A percentile compares a stretch with the other conserved stretches of the same genome.
Conservation (phyloP, 2,329 filamentous ascomycete species). For the Microdochium paspali region DNA sequence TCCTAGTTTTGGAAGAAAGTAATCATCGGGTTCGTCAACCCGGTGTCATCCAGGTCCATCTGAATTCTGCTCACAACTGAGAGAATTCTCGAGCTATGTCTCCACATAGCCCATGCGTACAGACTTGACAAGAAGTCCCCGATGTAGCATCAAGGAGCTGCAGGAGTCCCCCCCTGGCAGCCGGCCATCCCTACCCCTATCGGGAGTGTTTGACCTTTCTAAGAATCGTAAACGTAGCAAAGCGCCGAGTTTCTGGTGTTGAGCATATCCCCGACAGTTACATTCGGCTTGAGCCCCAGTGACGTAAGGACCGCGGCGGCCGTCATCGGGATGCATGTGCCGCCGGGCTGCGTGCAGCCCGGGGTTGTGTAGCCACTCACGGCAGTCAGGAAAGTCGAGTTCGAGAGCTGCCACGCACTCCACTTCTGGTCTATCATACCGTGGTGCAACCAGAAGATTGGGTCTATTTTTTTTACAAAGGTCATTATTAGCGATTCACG, state of each 20-base stretch:
- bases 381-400: constrained; percentile 12
- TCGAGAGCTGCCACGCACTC: constrained; percentile 22
- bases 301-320: constrained; percentile 14
- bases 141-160: too few relatives aligned
- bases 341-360: constrained; percentile 1
- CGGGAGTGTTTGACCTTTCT: too few relatives aligned
- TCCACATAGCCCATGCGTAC: too few relatives aligned
- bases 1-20: too few relatives aligned
- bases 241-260: constrained; percentile 15
- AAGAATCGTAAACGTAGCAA: constrained; percentile 22
- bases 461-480: constrained; percentile 2
- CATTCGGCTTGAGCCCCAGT: constrained; percentile 14
- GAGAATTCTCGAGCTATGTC: too few relatives aligned
- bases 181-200: too few relatives aligned
- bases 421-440: constrained; percentile 22
- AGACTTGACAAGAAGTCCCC: too few relatives aligned
- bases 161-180: too few relatives aligned
- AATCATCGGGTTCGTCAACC: too few relatives aligned
- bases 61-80: too few relatives aligned
- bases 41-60: too few relatives aligned
- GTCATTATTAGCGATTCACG: background rate
- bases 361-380: constrained; percentile 18
- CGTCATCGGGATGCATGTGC: constrained; percentile 15
- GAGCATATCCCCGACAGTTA: constrained; percentile 14
- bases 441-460: constrained; percentile 19